Evolutionary conservation across 2,329 filamentous ascomycete genomes (phyloP), one percentile per base, ranked within the genome.

Genomic region (Aspergillus calidoustus): DNA sequence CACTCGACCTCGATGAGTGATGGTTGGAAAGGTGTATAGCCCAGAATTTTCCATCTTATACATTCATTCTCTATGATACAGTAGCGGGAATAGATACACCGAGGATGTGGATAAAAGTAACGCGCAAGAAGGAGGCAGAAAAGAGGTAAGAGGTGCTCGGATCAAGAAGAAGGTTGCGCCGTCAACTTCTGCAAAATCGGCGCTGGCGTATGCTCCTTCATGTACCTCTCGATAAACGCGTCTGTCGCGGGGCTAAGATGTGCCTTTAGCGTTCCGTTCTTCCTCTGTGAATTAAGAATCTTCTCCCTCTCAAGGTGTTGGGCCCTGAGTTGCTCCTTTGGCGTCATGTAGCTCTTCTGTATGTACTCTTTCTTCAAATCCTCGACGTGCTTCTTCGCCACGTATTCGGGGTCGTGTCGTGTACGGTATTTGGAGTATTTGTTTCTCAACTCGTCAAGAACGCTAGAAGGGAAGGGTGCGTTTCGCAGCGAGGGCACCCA

Each of bases 381-480:
- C 74, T 89, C 84, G 62, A 82, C 79, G 75, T 87, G 82, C 82
- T 89, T 89, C 77, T 82, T 79, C 67, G 82, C 82, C 56, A 93
- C 77, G 74, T 90, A 96, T 75, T 89, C 90, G 50, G 85, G 80
- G 65, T 93, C 90, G 79, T 96, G 92, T 52, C 91, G 84, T 57
- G 89, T 92, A 72, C 93, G 85, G 86, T 93, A 95, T 71, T 85
- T 87, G 69, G 89, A 91, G 84, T 89, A 96, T 74, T 88, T 90
- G 81, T 91, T 90, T 73, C 93, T 86, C 73, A 98, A 83, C 82
- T 98, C 94, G 75, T 97, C 89, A 67, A 96, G 84, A 43, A 97
- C 85, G n/a, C 78, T 80, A 31, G 83, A 79, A 5, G 94, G 93
- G 84, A 97, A 92, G 15, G 94, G 94, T 28, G 91, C 85, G 17